Percentiles rank a stretch among this genome's conserved stretches.
Conservation (phyloP, 345 rosid genomes). For the Acer campestre region DNA sequence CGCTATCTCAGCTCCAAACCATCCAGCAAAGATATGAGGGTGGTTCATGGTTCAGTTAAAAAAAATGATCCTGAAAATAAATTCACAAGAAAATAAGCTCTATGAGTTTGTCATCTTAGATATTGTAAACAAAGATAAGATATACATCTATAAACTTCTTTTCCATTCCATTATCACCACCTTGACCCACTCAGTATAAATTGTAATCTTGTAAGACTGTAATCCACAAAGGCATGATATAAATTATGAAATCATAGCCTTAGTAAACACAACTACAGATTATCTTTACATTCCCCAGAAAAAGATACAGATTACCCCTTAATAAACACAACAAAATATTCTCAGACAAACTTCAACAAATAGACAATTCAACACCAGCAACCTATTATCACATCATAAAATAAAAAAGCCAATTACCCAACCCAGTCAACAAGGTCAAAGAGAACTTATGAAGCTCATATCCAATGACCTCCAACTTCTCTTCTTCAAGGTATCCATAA, state of each 20-base stretch:
- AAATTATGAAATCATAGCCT: too few relatives aligned
- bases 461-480: neutral
- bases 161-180: too few relatives aligned
- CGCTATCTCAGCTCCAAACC: conserved; percentile 29
- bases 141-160: neutral
- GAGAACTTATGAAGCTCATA: neutral
- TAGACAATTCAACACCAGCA: conserved; percentile 12
- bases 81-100: conserved; percentile 11
- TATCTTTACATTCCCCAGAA: neutral
- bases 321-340: neutral
- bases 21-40: conserved; percentile 27
- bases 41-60: conserved; percentile 18
- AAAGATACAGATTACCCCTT: neutral
- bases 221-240: neutral
- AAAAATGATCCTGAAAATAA: conserved; percentile 27
- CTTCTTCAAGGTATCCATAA: neutral
- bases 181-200: too few relatives aligned
- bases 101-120: conserved; percentile 16
- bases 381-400: conserved; percentile 7
- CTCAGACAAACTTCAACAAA: neutral
- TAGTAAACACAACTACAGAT: neutral
- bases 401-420: conserved; percentile 10
- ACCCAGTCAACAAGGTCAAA: conserved; percentile 7
- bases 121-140: neutral
- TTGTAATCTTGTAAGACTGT: too few relatives aligned